A percentile compares a stretch with the other conserved stretches of the same genome.
These are phyloP conservation scores for Astrothelium subdiscretum DNA, from an alignment of 495 filamentous ascomycete species.

Conservation along the genomic window DNA sequence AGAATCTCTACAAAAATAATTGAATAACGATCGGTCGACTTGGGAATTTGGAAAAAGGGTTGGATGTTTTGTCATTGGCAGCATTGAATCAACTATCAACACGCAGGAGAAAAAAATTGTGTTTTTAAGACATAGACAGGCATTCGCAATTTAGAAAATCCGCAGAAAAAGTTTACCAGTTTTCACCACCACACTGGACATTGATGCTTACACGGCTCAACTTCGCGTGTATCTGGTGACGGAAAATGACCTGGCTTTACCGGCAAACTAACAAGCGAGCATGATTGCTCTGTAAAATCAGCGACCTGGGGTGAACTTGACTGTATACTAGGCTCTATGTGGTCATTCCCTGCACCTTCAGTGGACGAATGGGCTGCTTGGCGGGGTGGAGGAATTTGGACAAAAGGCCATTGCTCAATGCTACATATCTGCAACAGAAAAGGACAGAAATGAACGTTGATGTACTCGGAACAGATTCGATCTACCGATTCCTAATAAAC, in stretches of 20 bases:
- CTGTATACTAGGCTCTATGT: slow-evolving; percentile 17
- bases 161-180: no score
- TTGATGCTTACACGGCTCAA: slow-evolving; percentile 25
- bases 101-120: no score
- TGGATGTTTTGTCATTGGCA: no score
- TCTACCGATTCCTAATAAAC: no score
- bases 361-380: slow-evolving; percentile 19
- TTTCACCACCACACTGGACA: slow-evolving; percentile 19
- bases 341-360: slow-evolving; percentile 25
- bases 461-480: no score
- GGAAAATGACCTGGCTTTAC: slow-evolving; percentile 16
- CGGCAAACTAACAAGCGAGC: slow-evolving; percentile 20
- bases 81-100: no score
- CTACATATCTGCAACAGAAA: no score
- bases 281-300: slow-evolving; percentile 22
- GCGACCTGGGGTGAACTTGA: slow-evolving; percentile 11
- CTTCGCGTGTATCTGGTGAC: slow-evolving; percentile 29
- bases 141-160: no score
- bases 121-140: no score
- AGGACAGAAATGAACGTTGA: no score
- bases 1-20: not conserved
- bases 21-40: no score
- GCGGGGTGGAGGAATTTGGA: slow-evolving; percentile 18
- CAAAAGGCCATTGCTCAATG: not conserved
- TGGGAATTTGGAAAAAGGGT: no score